Conservation (phyloP, 306 rosid species). For the Lathyrus oleraceus region DNA sequence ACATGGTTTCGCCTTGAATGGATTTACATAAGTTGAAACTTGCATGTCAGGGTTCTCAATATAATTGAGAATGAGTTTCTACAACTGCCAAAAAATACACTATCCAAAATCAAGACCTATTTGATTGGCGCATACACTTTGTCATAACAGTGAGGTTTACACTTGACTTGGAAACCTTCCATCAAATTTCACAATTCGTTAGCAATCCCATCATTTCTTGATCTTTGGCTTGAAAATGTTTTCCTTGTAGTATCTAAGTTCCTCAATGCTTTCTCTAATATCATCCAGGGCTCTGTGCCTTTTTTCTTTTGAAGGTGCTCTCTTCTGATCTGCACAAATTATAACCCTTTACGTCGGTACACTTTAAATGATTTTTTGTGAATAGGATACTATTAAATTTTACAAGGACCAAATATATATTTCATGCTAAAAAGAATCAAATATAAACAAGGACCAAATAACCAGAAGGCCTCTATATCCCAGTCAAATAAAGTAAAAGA, state of each 20-base stretch:
- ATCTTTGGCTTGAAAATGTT: constrained; percentile 67
- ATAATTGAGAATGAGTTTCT: constrained; percentile 29
- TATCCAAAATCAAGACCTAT: constrained; percentile 29
- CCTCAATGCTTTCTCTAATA: constrained; percentile 83
- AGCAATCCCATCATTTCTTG: constrained; percentile 50
- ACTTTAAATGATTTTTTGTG: no score
- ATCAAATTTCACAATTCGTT: constrained; percentile 26
- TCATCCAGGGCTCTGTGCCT: constrained; percentile 97
- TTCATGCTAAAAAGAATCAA: neutral
- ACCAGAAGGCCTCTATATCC: neutral
- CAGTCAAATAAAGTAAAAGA: no score
- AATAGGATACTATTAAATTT: neutral
- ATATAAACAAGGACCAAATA: neutral
- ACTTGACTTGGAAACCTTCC: constrained; percentile 20
- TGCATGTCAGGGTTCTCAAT: neutral
- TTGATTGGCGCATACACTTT: neutral
- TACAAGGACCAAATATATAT: neutral
- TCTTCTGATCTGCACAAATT: constrained; percentile 60
- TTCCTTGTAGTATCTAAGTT: constrained; percentile 76
- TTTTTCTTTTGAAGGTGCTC: constrained; percentile 65
- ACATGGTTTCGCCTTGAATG: constrained; percentile 7
- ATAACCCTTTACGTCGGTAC: constrained; percentile 2
- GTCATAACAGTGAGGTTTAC: constrained; percentile 11
- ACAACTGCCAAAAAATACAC: constrained; percentile 9
- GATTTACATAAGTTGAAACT: constrained; percentile 8